Evolutionary conservation across 805 yeast species (phyloP), one percentile per base, ranked within the genome.

Genomic region (Saturnispora quitensis): DNA sequence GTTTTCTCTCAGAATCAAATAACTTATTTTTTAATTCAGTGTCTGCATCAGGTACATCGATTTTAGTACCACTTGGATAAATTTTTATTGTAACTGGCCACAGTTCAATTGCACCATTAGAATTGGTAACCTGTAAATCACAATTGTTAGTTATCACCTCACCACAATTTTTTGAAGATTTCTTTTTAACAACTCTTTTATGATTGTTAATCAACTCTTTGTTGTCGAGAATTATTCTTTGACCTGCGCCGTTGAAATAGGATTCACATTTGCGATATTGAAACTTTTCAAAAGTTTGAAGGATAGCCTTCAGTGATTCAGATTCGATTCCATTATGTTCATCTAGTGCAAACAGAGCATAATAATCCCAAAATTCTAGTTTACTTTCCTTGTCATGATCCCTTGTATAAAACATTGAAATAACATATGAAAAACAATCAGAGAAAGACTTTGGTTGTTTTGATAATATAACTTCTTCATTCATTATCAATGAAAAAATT

Each of bases 21-120:
- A 55, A 43, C 31, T 48, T 55, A n/a, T 38, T 45, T 4, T 13
- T 22, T 12, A 31, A 20, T 4, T 50, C 22, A 7, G 13, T 17
- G 27, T 50, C 46, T 5, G 24, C 5, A 18, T 47, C 43, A n/a
- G 46, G 51, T 5, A 25, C n/a, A 10, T 46, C 50, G 24, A 20
- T 12, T 42, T 40, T 44, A 15, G 50, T 53, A 15, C 58, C 58
- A 35, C 50, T 48, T 8, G 58, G 58, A 27, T 55, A 55, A 28
- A 55, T 35, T 4, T 50, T 53, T 4, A 55, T 50, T 2, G 51
- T 43, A 31, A 55, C 34, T 22, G 51, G 35, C 48, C 50, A 34
- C 2, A 34, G 24, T 34, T 58, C 53, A 43, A 45, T 27, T n/a
- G 20, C 24, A 34, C 35, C 50, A 13, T 35, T 46, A 2, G 43